Conservation (phyloP, 2,329 filamentous ascomycete genomes). For the Endothia cerciana region DNA sequence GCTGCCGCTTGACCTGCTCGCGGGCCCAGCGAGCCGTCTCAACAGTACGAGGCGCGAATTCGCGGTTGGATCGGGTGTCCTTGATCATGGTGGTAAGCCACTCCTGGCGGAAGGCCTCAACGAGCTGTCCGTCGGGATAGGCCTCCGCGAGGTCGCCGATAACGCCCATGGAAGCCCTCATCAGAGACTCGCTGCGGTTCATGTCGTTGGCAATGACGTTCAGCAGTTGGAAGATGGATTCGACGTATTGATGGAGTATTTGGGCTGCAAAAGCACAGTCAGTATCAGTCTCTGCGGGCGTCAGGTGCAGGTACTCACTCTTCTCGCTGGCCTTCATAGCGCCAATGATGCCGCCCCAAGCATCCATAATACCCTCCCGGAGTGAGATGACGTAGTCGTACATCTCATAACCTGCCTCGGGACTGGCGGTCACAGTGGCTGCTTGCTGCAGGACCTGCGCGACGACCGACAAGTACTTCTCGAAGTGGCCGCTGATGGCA, state of each 20-base stretch:
- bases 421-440: conserved; percentile 75
- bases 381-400: conserved; percentile 94
- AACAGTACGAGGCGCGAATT: conserved; percentile 82
- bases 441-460: conserved; percentile 94
- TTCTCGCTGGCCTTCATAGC: conserved; percentile 86
- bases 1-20: conserved; percentile 94
- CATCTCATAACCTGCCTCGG: conserved; percentile 90
- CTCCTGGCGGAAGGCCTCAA: conserved; percentile 83
- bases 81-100: conserved; percentile 91
- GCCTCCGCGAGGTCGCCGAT: conserved; percentile 94
- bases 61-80: conserved; percentile 86
- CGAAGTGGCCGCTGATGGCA: conserved; percentile 88
- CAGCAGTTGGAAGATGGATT: conserved; percentile 85
- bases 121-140: conserved; percentile 88
- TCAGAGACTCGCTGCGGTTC: conserved; percentile 88
- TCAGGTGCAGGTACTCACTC: conserved; percentile 56
- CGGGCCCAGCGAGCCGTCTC: conserved; percentile 97
- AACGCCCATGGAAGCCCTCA: conserved; percentile 95
- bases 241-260: conserved; percentile 75
- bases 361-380: conserved; percentile 97
- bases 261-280: conserved; percentile 55
- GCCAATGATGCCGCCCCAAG: conserved; percentile 95
- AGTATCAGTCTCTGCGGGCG: conserved; percentile 32
- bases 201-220: conserved; percentile 78
- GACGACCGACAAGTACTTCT: conserved; percentile 90